Conservation (phyloP, 106 monocot species). For the Narthecium ossifragum region DNA sequence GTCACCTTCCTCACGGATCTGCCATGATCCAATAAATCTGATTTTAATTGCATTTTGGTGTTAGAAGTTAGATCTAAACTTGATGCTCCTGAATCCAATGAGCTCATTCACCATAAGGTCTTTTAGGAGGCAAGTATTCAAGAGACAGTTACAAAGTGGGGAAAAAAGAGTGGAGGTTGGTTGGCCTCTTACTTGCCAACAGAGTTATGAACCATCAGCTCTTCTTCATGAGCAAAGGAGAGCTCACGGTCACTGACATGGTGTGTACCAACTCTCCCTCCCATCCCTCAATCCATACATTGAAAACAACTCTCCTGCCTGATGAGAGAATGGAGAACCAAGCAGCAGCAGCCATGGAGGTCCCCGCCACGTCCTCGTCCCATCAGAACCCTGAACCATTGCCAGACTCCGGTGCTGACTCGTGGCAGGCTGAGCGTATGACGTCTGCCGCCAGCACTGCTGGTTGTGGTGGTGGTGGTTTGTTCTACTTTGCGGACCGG, state of each 20-base stretch:
- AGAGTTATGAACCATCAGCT: too few species aligned
- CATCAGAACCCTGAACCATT: neutral
- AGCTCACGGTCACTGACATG: too few species aligned
- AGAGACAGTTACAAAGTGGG: neutral
- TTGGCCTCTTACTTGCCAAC: neutral
- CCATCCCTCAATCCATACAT: too few species aligned
- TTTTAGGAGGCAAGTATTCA: too few species aligned
- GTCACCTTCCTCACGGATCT: too few species aligned
- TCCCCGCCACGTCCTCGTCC: neutral
- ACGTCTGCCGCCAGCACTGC: neutral
- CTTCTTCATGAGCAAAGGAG: too few species aligned
- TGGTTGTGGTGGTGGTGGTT: neutral
- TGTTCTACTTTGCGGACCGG: slow-evolving; percentile 24
- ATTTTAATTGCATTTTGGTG: too few species aligned
- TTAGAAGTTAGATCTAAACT: too few species aligned
- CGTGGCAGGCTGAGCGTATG: neutral
- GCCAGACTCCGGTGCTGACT: neutral
- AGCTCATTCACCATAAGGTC: too few species aligned
- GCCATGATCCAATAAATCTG: too few species aligned
- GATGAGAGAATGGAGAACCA: neutral
- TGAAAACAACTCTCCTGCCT: neutral
- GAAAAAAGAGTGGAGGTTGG: neutral
- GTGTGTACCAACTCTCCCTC: too few species aligned
- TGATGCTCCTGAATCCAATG: too few species aligned
- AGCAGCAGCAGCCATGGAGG: slow-evolving; percentile 14